phyloP scores from a whole-genome alignment of 306 rosid genomes.

The Cicer chorassanicum region DNA sequence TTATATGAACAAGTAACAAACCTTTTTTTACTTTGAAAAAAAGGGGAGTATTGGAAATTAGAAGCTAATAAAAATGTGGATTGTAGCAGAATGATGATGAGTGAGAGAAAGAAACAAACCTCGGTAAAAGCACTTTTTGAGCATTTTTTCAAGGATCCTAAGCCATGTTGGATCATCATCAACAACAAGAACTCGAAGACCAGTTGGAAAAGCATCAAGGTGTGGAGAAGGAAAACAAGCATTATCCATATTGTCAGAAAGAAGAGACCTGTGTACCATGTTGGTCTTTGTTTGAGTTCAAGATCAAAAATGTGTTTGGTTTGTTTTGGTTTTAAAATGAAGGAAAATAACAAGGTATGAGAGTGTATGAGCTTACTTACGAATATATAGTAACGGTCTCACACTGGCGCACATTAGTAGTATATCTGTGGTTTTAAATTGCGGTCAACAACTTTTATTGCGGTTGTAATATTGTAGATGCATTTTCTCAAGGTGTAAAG shows the following conservation, averaged over 20 bases:
- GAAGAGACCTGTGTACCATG: constrained; percentile 18
- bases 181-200: constrained; percentile 93
- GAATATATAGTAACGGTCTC: background rate
- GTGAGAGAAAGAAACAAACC: constrained; percentile 50
- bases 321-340: constrained; percentile 50
- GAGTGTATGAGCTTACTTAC: background rate
- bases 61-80: background rate
- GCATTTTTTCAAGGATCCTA: constrained; percentile 94
- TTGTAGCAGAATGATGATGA: too few relatives aligned
- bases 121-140: constrained; percentile 82
- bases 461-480: too few relatives aligned
- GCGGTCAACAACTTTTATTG: too few relatives aligned
- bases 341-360: constrained; percentile 21
- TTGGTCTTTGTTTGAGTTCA: constrained; percentile 35
- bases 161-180: constrained; percentile 98
- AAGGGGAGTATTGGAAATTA: too few relatives aligned
- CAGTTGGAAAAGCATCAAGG: constrained; percentile 77
- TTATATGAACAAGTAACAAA: too few relatives aligned
- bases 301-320: constrained; percentile 38
- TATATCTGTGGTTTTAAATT: too few relatives aligned
- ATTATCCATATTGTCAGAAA: constrained; percentile 63
- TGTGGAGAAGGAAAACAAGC: constrained; percentile 69
- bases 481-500: too few relatives aligned
- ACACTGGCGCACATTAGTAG: too few relatives aligned
- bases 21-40: too few relatives aligned